Conservation (phyloP, 1,284 basidiomycete species). For the Baeospora myosura region DNA sequence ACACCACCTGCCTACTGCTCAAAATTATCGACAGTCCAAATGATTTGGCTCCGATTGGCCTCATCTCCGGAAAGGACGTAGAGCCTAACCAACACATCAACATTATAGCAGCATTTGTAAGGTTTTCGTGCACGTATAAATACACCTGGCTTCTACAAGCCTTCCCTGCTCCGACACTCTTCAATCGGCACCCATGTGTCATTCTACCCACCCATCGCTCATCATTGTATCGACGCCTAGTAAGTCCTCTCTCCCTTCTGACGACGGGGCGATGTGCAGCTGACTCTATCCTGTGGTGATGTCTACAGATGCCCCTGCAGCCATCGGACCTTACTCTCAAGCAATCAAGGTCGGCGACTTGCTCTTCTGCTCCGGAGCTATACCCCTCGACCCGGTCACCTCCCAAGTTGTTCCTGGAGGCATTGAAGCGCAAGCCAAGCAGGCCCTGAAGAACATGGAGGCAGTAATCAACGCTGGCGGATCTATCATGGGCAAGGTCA, state of each 20-base stretch:
- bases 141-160: too few relatives aligned
- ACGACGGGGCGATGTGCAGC: too few relatives aligned
- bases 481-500: conserved; percentile 72
- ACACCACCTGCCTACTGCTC: too few relatives aligned
- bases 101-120: too few relatives aligned
- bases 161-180: too few relatives aligned
- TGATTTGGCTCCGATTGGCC: too few relatives aligned
- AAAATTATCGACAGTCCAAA: too few relatives aligned
- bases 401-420: conserved; percentile 77
- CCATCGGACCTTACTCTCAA: conserved; percentile 89
- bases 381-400: conserved; percentile 75
- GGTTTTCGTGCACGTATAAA: too few relatives aligned
- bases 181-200: too few relatives aligned
- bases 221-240: conserved; percentile 46
- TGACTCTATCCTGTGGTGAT: too few relatives aligned
- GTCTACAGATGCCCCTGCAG: conserved; percentile 68
- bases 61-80: too few relatives aligned
- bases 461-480: conserved; percentile 83
- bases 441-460: conserved; percentile 83
- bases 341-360: conserved; percentile 82
- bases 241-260: conserved; percentile 25
- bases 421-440: conserved; percentile 78
- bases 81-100: too few relatives aligned
- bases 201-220: conserved; percentile 50
- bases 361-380: conserved; percentile 86